A percentile compares a stretch with the other conserved stretches of the same genome.
These are phyloP conservation scores for Epichloe sylvatica DNA, from an alignment of 2,329 filamentous ascomycete species.

Conservation along the genomic window DNA sequence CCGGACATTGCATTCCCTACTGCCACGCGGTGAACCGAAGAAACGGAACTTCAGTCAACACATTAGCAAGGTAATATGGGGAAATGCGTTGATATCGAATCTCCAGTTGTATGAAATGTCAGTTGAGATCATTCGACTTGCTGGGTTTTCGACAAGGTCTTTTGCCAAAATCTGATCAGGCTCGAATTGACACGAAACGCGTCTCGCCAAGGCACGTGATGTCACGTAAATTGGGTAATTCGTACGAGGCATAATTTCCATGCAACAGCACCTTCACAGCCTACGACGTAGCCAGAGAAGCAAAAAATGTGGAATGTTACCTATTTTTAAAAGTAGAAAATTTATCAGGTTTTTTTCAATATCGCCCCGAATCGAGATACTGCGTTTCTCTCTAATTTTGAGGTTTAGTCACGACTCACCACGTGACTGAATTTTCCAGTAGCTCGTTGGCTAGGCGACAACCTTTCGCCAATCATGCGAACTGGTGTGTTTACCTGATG, in stretches of 20 bases:
- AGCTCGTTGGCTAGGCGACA: conserved; percentile 23
- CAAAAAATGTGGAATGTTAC: too few species aligned
- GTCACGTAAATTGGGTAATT: conserved; percentile 18
- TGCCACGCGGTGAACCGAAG: neutral
- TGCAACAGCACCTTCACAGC: neutral
- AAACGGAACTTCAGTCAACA: neutral
- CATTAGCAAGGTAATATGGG: neutral
- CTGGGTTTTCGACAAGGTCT: neutral
- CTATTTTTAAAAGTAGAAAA: too few species aligned
- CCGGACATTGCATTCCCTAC: neutral
- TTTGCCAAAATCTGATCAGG: neutral
- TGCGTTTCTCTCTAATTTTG: too few species aligned
- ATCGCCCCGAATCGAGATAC: neutral
- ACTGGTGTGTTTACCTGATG: conserved; percentile 10
- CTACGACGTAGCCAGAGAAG: neutral
- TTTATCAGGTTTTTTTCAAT: neutral
- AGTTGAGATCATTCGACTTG: neutral
- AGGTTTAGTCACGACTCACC: neutral
- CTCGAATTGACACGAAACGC: conserved; percentile 11
- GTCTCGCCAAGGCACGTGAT: conserved; percentile 23
- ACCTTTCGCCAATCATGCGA: conserved; percentile 9
- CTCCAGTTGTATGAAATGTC: neutral
- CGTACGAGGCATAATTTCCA: neutral
- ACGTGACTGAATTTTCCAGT: neutral
- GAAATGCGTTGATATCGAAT: neutral